phyloP scores from a whole-genome alignment of 345 rosid genomes.

The Draba incana region DNA sequence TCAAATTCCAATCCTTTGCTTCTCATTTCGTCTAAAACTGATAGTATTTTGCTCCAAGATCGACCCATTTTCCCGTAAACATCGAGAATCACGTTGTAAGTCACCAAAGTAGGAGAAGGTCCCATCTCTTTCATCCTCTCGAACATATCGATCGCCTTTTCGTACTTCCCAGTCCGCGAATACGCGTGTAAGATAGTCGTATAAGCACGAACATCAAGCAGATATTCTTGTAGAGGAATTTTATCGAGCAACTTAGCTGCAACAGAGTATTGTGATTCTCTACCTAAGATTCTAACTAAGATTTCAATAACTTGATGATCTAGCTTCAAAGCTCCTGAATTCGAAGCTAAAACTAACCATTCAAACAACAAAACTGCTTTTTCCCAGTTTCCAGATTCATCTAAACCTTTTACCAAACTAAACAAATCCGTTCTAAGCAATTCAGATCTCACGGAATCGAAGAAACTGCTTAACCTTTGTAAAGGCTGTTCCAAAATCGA shows the following conservation, averaged over 20 bases:
- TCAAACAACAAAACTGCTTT: constrained; percentile 71
- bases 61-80: constrained; percentile 90
- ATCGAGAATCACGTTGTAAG: constrained; percentile 90
- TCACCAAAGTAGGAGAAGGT: constrained; percentile 73
- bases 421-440: constrained; percentile 65
- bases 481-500: constrained; percentile 61
- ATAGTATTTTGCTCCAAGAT: constrained; percentile 68
- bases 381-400: constrained; percentile 68
- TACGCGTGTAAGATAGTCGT: constrained; percentile 73
- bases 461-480: constrained; percentile 51
- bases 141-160: constrained; percentile 60
- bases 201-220: constrained; percentile 72
- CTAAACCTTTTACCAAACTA: constrained; percentile 66
- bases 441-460: constrained; percentile 54
- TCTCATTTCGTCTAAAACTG: constrained; percentile 71
- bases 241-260: constrained; percentile 73
- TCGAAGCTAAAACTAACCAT: constrained; percentile 54
- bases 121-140: constrained; percentile 73
- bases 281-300: constrained; percentile 71
- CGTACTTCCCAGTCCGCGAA: constrained; percentile 65
- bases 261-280: constrained; percentile 69
- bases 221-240: constrained; percentile 60
- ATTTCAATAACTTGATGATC: constrained; percentile 62
- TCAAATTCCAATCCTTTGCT: constrained; percentile 61
- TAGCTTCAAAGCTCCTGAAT: constrained; percentile 42